These are phyloP conservation scores for Cryphonectria nitschkei DNA, from an alignment of 2,329 filamentous ascomycete genomes.

Conservation along the genomic window DNA sequence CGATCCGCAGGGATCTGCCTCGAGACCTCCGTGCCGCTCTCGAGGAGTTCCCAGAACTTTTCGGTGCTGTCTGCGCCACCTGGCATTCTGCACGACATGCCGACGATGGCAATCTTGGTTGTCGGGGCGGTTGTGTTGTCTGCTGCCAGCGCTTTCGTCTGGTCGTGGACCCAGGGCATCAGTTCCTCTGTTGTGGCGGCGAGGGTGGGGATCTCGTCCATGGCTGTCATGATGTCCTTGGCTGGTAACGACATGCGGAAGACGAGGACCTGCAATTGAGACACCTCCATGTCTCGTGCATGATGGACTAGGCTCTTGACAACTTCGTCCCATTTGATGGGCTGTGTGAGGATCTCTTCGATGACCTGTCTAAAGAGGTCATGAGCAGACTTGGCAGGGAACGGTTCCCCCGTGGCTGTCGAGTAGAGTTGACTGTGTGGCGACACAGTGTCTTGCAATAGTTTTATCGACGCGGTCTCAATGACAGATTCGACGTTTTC, in stretches of 20 bases:
- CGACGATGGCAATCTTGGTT: constrained; percentile 68
- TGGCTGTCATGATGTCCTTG: constrained; percentile 33
- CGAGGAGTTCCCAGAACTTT: constrained; percentile 65
- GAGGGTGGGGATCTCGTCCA: constrained; percentile 19
- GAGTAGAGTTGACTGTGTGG: constrained; percentile 39
- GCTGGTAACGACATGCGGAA: constrained; percentile 37
- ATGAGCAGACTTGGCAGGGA: constrained; percentile 32
- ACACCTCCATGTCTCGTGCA: constrained; percentile 23
- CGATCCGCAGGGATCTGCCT: constrained; percentile 58
- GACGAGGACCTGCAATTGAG: constrained; percentile 31
- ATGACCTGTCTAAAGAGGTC: constrained; percentile 36
- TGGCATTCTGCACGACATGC: constrained; percentile 67
- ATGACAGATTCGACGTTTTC: background rate
- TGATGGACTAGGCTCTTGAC: constrained; percentile 29
- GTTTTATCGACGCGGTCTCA: background rate
- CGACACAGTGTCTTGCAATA: background rate
- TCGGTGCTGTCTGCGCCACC: constrained; percentile 60
- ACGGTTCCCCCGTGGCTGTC: constrained; percentile 37
- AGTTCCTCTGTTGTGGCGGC: constrained; percentile 27
- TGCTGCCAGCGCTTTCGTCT: background rate
- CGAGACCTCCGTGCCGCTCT: constrained; percentile 65
- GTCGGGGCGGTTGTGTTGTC: constrained; percentile 22
- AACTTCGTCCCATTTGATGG: constrained; percentile 38
- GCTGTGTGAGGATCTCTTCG: constrained; percentile 37
- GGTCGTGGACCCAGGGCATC: constrained; percentile 32